Base-by-base conservation (phyloP, 768 basidiomycete species). In the Kwoniella dendrophila region DNA sequence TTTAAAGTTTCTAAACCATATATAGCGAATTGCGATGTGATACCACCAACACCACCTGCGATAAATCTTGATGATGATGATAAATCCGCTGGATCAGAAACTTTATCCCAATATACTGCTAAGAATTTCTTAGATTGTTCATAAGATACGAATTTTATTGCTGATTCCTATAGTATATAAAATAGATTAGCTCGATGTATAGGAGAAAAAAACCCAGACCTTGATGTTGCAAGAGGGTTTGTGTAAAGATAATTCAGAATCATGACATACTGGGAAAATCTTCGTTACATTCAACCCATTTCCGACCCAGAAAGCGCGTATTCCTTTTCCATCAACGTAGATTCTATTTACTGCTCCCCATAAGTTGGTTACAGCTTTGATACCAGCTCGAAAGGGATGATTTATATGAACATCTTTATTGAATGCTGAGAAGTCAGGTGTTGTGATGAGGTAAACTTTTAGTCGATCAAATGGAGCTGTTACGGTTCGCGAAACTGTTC, bases 391-490 rank as follows among this genome's bases (percentile, higher is more conserved):
- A 33, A 67, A 63, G 20, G 59, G 70, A 62, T 65, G 49, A 26
- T 49, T 63, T n/a, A 62, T 20, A 32, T 44, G 45, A 27, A 38
- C 56, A 18, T 65, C 66, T 26, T 56, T 54, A 26, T 56, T 62
- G 22, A 62, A 56, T 18, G 41, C n/a, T 34, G 64, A 59, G 34
- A 55, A 61, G 30, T 62, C 60, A 11, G 65, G 60, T 3, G 73
- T 67, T 1, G 96, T 98, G 64, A 98, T 98, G 60, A 99, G 84
- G 79, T 96, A 98, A 57, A 99, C 85, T 79, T 95, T 99, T 52
- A 99, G 83, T 56, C 96, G 87, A 81, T 99, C 96, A 68, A 97
- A 98, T 0, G 96, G 96, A 5, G 96, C 96, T 0, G 96, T 99
- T 62, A 91, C 93, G 45, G 94, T 90, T 69, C 96, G 85, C 14